phyloP scores from a whole-genome alignment of 768 basidiomycete genomes.

The Phallus indusiatus region DNA sequence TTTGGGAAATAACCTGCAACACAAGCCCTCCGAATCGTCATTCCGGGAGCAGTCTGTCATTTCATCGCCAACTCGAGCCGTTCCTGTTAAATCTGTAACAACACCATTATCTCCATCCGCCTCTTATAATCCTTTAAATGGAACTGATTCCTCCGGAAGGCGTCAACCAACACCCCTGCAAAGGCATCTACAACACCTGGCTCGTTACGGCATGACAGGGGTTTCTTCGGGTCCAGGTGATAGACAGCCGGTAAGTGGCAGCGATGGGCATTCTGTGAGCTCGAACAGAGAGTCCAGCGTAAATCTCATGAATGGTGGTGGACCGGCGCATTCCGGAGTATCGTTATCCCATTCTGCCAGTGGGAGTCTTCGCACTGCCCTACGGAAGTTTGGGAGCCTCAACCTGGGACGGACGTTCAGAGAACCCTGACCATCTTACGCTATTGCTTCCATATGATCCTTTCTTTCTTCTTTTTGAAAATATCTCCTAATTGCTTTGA shows the following conservation, averaged over 20 bases:
- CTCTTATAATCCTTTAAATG: constrained; percentile 9
- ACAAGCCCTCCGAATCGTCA: constrained; percentile 23
- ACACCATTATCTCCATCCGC: constrained; percentile 6
- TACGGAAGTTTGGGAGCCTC: constrained; percentile 69
- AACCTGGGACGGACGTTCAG: constrained; percentile 47
- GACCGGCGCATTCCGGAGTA: constrained; percentile 34
- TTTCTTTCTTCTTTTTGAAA: background rate
- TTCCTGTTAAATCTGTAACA: constrained; percentile 23
- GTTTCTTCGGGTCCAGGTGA: constrained; percentile 73
- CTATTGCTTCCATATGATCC: constrained; percentile 6
- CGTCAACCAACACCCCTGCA: constrained; percentile 66
- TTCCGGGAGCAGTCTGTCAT: constrained; percentile 23
- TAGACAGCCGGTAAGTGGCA: constrained; percentile 25
- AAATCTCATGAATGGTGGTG: constrained; percentile 47
- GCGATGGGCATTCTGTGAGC: constrained; percentile 51
- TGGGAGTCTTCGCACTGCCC: constrained; percentile 48
- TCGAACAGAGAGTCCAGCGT: constrained; percentile 72
- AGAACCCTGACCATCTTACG: constrained; percentile 16
- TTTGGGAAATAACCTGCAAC: constrained; percentile 23
- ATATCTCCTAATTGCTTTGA: background rate
- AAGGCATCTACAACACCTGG: constrained; percentile 69
- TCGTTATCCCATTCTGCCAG: constrained; percentile 57
- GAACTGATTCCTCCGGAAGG: constrained; percentile 9
- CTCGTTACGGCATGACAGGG: constrained; percentile 75
- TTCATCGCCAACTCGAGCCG: constrained; percentile 46